phyloP scores from a whole-genome alignment of 2,329 filamentous ascomycete genomes.

The Tympanopsis confertula region DNA sequence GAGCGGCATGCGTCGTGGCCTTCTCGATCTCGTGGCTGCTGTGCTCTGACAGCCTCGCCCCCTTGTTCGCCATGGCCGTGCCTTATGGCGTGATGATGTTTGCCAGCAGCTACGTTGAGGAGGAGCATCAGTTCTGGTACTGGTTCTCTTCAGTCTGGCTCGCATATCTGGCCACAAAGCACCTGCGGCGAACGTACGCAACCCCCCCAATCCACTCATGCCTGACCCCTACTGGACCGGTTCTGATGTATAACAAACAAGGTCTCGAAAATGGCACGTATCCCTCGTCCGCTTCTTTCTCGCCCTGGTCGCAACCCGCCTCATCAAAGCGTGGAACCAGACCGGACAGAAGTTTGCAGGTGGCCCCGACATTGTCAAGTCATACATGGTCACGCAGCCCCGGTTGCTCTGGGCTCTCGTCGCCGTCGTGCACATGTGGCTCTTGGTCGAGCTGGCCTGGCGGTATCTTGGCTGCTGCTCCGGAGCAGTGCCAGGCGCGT shows the following conservation, averaged over 20 bases:
- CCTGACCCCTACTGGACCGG: background rate
- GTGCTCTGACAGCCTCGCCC: slow-evolving; percentile 18
- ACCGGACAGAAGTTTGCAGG: slow-evolving; percentile 93
- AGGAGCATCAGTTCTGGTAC: slow-evolving; percentile 99
- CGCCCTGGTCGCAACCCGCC: slow-evolving; percentile 49
- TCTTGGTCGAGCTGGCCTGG: slow-evolving; percentile 32
- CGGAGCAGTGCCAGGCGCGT: slow-evolving; percentile 13
- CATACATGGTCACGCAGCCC: slow-evolving; percentile 52
- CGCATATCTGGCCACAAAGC: slow-evolving; percentile 35
- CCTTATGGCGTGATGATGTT: slow-evolving; percentile 87
- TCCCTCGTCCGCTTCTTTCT: too few species aligned
- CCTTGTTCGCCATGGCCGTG: slow-evolving; percentile 29
- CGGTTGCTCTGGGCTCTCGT: slow-evolving; percentile 65
- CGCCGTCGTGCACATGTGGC: slow-evolving; percentile 54
- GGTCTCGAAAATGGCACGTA: too few species aligned
- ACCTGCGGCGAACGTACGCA: slow-evolving; percentile 18
- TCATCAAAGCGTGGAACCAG: slow-evolving; percentile 81
- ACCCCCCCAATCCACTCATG: slow-evolving; percentile 1
- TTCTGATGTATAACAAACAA: slow-evolving; percentile 2
- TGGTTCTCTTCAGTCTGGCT: slow-evolving; percentile 70
- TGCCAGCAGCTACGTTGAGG: slow-evolving; percentile 92
- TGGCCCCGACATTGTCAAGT: slow-evolving; percentile 73
- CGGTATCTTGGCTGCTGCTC: slow-evolving; percentile 30
- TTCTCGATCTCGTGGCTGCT: slow-evolving; percentile 9
- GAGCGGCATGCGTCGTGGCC: slow-evolving; percentile 8